A percentile compares a stretch with the other conserved stretches of the same genome.
Conservation (phyloP, 306 rosid species). For the Pterocarpus macrocarpus region DNA sequence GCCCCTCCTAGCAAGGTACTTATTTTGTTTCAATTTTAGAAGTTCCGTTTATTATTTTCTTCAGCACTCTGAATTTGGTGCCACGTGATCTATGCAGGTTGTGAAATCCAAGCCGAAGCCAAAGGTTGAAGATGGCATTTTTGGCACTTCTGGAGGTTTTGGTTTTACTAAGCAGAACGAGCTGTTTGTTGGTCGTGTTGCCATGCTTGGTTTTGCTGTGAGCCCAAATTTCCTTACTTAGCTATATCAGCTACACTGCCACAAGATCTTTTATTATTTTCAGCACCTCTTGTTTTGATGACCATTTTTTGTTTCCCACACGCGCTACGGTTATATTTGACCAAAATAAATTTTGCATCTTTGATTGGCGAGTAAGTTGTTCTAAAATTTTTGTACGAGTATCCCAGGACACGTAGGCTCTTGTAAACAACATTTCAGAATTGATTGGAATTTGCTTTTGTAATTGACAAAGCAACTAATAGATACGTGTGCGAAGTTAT, state of each 20-base stretch:
- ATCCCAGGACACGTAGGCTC: too few relatives aligned
- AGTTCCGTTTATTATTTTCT: neutral
- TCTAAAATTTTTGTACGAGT: too few relatives aligned
- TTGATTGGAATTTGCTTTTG: neutral
- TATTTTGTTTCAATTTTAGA: neutral
- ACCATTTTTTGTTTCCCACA: neutral
- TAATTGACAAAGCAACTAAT: neutral
- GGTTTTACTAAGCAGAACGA: constrained; percentile 97
- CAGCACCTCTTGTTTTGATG: neutral
- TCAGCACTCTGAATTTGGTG: constrained; percentile 18
- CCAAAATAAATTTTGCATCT: neutral
- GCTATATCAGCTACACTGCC: neutral
- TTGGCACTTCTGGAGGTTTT: constrained; percentile 98
- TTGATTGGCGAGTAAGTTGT: too few relatives aligned
- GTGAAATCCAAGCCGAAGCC: constrained; percentile 55
- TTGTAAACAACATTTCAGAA: too few relatives aligned
- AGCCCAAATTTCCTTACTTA: constrained; percentile 42
- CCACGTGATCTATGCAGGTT: constrained; percentile 57
- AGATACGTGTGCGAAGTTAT: too few relatives aligned
- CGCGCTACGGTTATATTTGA: neutral
- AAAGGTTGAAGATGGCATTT: constrained; percentile 92
- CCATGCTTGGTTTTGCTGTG: constrained; percentile 96
- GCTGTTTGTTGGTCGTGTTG: constrained; percentile 97
- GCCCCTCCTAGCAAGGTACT: constrained; percentile 75
- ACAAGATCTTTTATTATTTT: neutral